Conservation (phyloP, 2,329 filamentous ascomycete species). For the Cercospora berteroae region DNA sequence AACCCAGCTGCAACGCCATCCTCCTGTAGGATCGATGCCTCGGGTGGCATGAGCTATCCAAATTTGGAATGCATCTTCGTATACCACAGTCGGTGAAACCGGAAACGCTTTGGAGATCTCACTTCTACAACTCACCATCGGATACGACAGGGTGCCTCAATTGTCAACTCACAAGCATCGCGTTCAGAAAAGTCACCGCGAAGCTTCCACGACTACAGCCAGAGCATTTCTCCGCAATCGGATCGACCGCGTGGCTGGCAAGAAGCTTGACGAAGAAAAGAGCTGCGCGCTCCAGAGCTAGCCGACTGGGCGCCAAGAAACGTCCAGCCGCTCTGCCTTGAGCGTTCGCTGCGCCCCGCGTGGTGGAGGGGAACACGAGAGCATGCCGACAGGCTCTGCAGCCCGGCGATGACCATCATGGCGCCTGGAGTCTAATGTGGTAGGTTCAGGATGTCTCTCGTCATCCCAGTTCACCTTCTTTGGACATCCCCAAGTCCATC, state of each 20-base stretch:
- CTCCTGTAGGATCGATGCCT: conserved; percentile 1
- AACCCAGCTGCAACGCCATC: background rate
- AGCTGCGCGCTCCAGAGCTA: background rate
- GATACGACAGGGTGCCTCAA: background rate
- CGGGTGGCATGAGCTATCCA: conserved; percentile 4
- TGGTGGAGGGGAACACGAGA: conserved; percentile 8
- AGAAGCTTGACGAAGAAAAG: conserved; percentile 1
- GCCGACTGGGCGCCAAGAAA: conserved; percentile 4
- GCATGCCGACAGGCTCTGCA: background rate
- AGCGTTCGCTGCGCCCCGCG: conserved; percentile 2
- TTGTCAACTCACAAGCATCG: background rate
- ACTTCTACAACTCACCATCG: background rate
- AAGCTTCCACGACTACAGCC: background rate
- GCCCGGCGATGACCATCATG: background rate
- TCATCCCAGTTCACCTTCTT: background rate
- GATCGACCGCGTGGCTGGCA: conserved; percentile 1
- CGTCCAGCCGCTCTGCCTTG: conserved; percentile 1
- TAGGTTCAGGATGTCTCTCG: background rate
- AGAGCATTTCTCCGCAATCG: background rate
- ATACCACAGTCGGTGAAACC: background rate
- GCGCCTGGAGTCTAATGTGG: background rate
- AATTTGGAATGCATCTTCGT: background rate
- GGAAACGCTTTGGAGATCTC: background rate
- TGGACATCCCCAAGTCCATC: background rate
- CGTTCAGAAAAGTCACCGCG: background rate